Evolutionary conservation across 345 rosid genomes (phyloP), one percentile per base, ranked within the genome.

Genomic region (Pistacia integerrima): DNA sequence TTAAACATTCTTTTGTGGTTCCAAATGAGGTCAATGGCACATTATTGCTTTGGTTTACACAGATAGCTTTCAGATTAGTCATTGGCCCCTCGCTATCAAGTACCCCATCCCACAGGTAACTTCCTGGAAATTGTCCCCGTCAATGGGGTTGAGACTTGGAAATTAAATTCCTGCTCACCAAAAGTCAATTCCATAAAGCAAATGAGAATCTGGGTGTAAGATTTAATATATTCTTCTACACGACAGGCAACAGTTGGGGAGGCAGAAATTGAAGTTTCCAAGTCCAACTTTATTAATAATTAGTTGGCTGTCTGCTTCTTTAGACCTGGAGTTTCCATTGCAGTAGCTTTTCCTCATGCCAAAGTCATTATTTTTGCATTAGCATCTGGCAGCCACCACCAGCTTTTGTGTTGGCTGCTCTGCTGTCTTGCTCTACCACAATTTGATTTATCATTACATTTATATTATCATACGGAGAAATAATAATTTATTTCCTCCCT

Each of bases 331-430:
- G 41, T 38, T 38, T 20, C 51, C 51, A 38, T 38, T 38, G 11
- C 51, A 38, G 22, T 18, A 22, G 51, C 51, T 64, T 30, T 69
- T 8, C 49, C 12, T 67, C 11, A 1, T 5, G 70, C 36, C 36
- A 8, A 67, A 48, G 71, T 14, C 35, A 11, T 60, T 62, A 13
- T 33, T 35, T 38, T 13, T 35, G 66, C 16, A 30, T 62, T 30
- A 1, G 41, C 17, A 61, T 30, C 65, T 49, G 17, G 56, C 56
- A 14, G 56, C 17, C 4, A 13, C 38, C 10, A 13, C 57, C 10
- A 25, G n/a, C 22, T 58, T 41, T 71, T 58, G 64, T 8, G 65
- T 46, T 71, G 51, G 74, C 74, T 41, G 46, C 46, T 6, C 46
- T 41, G 64, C 63, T 70, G 30, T 70, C 63, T 38, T 38, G 46